Evolutionary conservation across 1,139 yeast genomes (phyloP).

Genomic region (Tardiomyces blankii): DNA sequence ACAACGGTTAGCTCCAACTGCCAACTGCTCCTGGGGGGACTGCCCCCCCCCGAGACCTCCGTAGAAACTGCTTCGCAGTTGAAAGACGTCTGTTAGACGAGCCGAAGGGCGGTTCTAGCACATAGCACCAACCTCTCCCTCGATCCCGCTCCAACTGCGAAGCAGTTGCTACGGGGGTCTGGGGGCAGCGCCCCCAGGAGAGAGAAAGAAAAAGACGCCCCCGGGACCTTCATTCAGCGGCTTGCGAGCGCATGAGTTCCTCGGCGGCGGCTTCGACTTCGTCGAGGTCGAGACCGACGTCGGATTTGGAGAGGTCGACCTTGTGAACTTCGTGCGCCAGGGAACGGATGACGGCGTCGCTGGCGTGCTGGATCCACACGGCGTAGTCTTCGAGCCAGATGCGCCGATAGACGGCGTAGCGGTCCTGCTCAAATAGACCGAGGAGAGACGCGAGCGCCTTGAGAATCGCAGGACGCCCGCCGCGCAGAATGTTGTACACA

Average conservation of each 20-base stretch:
- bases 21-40: no score
- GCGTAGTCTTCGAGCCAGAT: conserved; percentile 73
- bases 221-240: no score
- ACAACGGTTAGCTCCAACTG: no score
- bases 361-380: conserved; percentile 60
- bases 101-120: no score
- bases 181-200: no score
- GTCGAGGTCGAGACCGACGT: conserved; percentile 17
- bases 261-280: conserved; percentile 21
- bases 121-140: no score
- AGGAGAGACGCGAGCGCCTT: conserved; percentile 47
- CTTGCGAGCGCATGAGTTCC: conserved; percentile 7
- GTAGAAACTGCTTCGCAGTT: no score
- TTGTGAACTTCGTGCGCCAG: conserved; percentile 52
- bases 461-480: conserved; percentile 59
- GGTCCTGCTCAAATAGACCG: conserved; percentile 71
- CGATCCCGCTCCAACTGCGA: no score
- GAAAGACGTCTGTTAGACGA: no score
- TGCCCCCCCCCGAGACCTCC: no score
- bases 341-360: conserved; percentile 40
- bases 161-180: no score
- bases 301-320: conserved; percentile 9
- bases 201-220: no score
- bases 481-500: conserved; percentile 50
- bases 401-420: conserved; percentile 78